Evolutionary conservation across 2,329 filamentous ascomycete genomes (phyloP), one percentile per base, ranked within the genome.

Genomic region (Microascus cirrosus): DNA sequence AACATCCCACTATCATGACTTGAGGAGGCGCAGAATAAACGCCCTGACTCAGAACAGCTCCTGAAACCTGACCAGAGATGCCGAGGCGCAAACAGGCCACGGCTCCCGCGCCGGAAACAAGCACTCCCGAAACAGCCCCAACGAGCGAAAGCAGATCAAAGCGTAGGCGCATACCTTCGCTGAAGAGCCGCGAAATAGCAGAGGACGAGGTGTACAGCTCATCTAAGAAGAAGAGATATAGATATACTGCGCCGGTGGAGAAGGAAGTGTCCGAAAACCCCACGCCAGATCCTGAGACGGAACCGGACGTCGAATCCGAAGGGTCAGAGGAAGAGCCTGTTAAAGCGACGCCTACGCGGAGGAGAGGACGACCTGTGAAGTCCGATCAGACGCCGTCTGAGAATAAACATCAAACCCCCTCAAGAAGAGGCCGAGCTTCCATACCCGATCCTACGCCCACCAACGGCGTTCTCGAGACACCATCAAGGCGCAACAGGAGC

Each of bases 291-390:
- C 48, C 58, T 53, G 50, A 57, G 59, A 18, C 62, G 54, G 59
- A 61, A 28, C 35, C 60, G 36, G 39, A 53, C 24, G 24, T 54
- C 24, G 57, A 39, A 10, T 25, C 54, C 39, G 39, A 45, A 8
- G 54, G 59, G 10, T 56, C 61, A 32, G 54, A 59, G 51, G 34
- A 61, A 2, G 64, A 64, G 51, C 65, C 62, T 10, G 64, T 70
- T 51, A 67, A 64, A 51, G 65, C 70, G 11, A 71, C 72, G 0
- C 71, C 69, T 5, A 68, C 62, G 18, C 65, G 66, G 51, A 68
- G 45, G 45, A 50, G 45, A 50, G 45, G n/a, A 22, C 45, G n/a
- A 8, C 1, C 20, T 7, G 11, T 20, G 25, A 48, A 50, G 24
- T 66, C 24, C 22, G 54, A 24, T 18, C 63, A 45, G 59, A 60